Conservation (phyloP, 2,329 filamentous ascomycete species). For the Beauveria bassiana region DNA sequence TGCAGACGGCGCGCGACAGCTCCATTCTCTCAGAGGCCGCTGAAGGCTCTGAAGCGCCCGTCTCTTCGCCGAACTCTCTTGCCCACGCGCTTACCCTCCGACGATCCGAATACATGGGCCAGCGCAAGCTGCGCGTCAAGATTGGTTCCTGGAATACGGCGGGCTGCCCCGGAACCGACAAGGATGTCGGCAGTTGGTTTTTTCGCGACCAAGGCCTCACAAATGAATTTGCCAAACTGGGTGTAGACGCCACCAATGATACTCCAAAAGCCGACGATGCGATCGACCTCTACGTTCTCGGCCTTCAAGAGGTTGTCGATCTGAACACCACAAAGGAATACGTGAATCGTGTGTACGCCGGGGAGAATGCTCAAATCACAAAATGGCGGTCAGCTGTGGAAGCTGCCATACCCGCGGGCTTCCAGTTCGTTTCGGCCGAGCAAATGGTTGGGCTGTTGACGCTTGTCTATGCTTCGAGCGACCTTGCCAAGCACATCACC, state of each 20-base stretch:
- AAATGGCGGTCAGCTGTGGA: slow-evolving; percentile 77
- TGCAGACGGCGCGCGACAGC: slow-evolving; percentile 21
- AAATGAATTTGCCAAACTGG: slow-evolving; percentile 50
- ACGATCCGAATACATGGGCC: slow-evolving; percentile 69
- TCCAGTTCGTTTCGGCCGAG: slow-evolving; percentile 68
- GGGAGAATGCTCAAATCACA: slow-evolving; percentile 55
- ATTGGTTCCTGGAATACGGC: slow-evolving; percentile 95
- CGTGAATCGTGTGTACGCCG: slow-evolving; percentile 61
- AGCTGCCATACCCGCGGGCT: slow-evolving; percentile 67
- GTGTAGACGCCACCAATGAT: slow-evolving; percentile 28
- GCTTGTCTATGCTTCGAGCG: slow-evolving; percentile 76
- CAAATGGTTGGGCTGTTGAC: slow-evolving; percentile 82
- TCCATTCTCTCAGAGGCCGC: slow-evolving; percentile 27
- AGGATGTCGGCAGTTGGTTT: slow-evolving; percentile 86
- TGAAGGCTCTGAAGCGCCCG: slow-evolving; percentile 37
- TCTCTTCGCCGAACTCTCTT: slow-evolving; percentile 48
- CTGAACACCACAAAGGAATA: slow-evolving; percentile 74
- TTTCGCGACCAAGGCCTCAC: slow-evolving; percentile 66
- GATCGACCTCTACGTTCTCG: slow-evolving; percentile 84
- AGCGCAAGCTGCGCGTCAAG: slow-evolving; percentile 72
- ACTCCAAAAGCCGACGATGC: slow-evolving; percentile 36
- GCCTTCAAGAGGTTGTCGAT: slow-evolving; percentile 87
- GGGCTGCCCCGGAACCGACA: slow-evolving; percentile 73
- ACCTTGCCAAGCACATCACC: slow-evolving; percentile 64
- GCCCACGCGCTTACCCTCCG: slow-evolving; percentile 62